Percentiles rank a stretch among this genome's conserved stretches.
Conservation (phyloP, 106 monocot species). For the Vanilla planifolia region DNA sequence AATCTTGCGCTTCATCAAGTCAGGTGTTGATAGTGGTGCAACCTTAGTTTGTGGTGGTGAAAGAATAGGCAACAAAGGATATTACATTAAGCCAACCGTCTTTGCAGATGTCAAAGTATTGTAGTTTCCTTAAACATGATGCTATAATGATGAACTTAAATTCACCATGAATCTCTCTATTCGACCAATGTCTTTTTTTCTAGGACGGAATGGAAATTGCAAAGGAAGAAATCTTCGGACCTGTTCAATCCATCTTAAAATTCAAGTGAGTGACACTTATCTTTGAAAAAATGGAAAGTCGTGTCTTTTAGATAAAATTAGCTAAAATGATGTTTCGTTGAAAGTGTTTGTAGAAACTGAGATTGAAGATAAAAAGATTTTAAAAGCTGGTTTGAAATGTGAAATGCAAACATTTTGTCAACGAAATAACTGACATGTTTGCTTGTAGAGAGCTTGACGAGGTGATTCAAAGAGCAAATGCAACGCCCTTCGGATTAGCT, state of each 20-base stretch:
- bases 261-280: conserved; percentile 57
- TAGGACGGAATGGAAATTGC: conserved; percentile 50
- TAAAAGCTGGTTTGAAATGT: too few relatives aligned
- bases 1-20: conserved; percentile 34
- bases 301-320: too few relatives aligned
- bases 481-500: conserved; percentile 48
- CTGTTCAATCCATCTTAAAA: conserved; percentile 52
- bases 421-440: too few relatives aligned
- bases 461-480: conserved; percentile 63
- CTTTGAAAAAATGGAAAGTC: too few relatives aligned
- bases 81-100: conserved; percentile 41
- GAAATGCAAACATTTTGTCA: too few relatives aligned
- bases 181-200: not conserved
- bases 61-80: conserved; percentile 43
- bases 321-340: not conserved
- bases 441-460: conserved; percentile 66
- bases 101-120: conserved; percentile 51
- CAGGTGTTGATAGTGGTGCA: conserved; percentile 37
- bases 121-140: too few relatives aligned
- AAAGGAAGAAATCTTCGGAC: conserved; percentile 53
- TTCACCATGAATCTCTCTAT: not conserved
- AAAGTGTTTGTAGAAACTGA: not conserved
- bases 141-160: too few relatives aligned
- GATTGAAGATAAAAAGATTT: too few relatives aligned
- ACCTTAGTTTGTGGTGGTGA: conserved; percentile 48